Percentiles rank a stretch among this genome's conserved stretches.
phyloP scores from a whole-genome alignment of 805 yeast species.

The Jamesozyma hellenica region DNA sequence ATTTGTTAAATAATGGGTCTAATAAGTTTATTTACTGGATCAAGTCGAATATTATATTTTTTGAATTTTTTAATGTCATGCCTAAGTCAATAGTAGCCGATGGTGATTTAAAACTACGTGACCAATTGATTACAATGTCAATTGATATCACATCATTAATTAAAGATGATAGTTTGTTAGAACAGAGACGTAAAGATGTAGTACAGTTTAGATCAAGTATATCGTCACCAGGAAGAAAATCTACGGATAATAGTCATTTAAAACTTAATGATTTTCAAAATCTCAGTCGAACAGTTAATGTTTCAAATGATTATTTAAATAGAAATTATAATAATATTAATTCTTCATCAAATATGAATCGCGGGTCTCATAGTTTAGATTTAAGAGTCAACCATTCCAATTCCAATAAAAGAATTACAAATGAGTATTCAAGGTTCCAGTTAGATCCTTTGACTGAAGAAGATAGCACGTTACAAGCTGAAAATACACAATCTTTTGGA shows the following conservation, averaged over 20 bases:
- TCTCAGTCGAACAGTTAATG: not conserved
- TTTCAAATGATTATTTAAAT: not conserved
- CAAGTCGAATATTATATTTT: conserved; percentile 25
- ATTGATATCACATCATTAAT: conserved; percentile 31
- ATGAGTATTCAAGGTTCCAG: conserved; percentile 5
- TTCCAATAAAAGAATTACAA: conserved; percentile 4
- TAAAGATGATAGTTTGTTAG: conserved; percentile 19
- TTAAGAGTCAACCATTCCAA: conserved; percentile 3
- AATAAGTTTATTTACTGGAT: conserved; percentile 40
- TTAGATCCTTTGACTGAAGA: conserved; percentile 25
- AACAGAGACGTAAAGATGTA: conserved; percentile 20
- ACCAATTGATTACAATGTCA: conserved; percentile 33
- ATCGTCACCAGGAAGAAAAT: conserved; percentile 28
- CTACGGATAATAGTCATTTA: conserved; percentile 27
- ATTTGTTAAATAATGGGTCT: conserved; percentile 46
- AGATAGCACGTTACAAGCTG: conserved; percentile 3
- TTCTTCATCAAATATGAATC: not conserved
- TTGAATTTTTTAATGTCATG: conserved; percentile 29
- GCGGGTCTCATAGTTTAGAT: conserved; percentile 12
- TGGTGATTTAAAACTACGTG: conserved; percentile 28
- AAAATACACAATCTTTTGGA: not conserved
- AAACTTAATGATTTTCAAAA: not conserved
- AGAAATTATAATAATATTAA: not conserved
- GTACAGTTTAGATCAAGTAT: conserved; percentile 27
- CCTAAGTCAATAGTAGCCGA: conserved; percentile 28